Conservation (phyloP, 2,329 filamentous ascomycete genomes). For the Mycocentrospora acerina region DNA sequence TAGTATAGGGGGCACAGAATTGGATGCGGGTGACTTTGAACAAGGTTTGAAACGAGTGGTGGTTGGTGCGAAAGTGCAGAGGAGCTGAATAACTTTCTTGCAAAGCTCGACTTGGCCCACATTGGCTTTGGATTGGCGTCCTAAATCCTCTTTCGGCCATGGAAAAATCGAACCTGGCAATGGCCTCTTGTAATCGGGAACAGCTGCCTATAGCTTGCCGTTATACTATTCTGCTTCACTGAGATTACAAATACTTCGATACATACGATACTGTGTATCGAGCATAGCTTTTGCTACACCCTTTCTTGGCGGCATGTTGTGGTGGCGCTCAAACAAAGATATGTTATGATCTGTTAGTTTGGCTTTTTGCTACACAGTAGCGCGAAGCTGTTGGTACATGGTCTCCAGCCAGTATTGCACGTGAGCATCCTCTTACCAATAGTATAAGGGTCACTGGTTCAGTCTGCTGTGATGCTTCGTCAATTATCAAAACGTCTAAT, state of each 20-base stretch:
- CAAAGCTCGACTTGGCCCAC: constrained; percentile 43
- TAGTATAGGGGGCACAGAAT: constrained; percentile 35
- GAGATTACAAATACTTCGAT: constrained; percentile 43
- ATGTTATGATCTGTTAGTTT: constrained; percentile 42
- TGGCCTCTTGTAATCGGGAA: constrained; percentile 19
- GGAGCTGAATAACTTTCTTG: constrained; percentile 34
- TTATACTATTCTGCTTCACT: constrained; percentile 46
- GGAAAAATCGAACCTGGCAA: constrained; percentile 25
- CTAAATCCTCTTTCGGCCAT: constrained; percentile 40
- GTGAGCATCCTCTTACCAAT: constrained; percentile 46
- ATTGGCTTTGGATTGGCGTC: constrained; percentile 45
- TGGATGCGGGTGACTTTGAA: too few relatives aligned
- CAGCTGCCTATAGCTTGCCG: constrained; percentile 37
- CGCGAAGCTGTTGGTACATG: constrained; percentile 51
- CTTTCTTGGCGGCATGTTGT: constrained; percentile 18
- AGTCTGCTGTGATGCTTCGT: constrained; percentile 52
- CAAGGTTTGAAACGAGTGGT: too few relatives aligned
- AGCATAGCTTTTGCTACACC: constrained; percentile 45
- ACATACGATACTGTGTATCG: constrained; percentile 51
- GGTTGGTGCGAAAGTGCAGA: too few relatives aligned
- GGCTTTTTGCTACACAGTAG: constrained; percentile 45
- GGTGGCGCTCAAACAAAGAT: constrained; percentile 49
- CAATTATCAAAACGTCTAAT: constrained; percentile 48
- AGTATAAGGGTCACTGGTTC: constrained; percentile 36
- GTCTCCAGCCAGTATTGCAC: constrained; percentile 49